These are phyloP conservation scores for Gnomoniopsis sp. DNA, from an alignment of 2,329 filamentous ascomycete genomes.

Conservation along the genomic window DNA sequence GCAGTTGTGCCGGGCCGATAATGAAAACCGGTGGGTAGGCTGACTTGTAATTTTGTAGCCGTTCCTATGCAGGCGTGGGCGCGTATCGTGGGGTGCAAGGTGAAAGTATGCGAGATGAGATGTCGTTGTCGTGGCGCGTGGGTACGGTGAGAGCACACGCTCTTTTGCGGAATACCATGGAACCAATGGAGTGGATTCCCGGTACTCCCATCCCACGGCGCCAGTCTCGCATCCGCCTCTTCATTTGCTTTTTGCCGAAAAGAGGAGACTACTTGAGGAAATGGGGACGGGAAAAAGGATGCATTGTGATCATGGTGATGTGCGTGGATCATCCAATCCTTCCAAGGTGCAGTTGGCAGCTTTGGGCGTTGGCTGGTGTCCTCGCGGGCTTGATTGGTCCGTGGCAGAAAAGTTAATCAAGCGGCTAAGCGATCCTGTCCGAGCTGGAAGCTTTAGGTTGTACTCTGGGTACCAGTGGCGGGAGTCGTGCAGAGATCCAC, in stretches of 20 bases:
- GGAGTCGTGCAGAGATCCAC: neutral
- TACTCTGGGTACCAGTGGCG: too few relatives aligned
- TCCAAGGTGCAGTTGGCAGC: neutral
- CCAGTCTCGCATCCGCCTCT: neutral
- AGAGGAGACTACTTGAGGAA: neutral
- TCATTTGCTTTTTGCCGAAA: neutral
- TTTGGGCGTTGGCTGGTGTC: neutral
- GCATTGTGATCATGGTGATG: neutral
- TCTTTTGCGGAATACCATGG: neutral
- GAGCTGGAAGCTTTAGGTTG: neutral
- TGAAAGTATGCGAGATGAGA: neutral
- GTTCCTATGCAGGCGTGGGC: neutral
- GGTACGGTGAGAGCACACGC: constrained; percentile 2
- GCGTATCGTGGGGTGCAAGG: neutral
- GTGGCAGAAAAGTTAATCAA: neutral
- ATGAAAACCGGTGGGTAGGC: too few relatives aligned
- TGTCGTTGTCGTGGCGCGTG: neutral
- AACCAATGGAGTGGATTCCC: neutral
- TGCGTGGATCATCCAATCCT: neutral
- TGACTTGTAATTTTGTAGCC: neutral
- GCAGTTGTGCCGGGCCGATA: too few relatives aligned
- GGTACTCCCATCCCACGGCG: neutral
- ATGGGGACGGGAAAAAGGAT: neutral
- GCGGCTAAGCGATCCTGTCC: constrained; percentile 1
- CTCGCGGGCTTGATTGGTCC: neutral